phyloP scores from a whole-genome alignment of 2,329 filamentous ascomycete genomes.

The Colletotrichum costaricense region DNA sequence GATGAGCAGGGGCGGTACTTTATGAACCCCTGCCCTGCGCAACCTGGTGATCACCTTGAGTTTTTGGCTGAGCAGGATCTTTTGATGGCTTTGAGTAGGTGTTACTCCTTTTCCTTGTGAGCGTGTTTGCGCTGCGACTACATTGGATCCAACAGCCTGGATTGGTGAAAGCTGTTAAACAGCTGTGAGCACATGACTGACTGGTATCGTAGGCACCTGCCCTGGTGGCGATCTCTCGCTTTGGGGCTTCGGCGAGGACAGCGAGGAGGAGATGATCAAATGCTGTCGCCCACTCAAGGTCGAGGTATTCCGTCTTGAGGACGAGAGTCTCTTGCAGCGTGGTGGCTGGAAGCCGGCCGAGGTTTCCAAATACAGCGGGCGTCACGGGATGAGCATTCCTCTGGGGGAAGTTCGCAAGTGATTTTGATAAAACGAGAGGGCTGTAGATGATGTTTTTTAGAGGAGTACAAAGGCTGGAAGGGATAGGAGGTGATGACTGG shows the following conservation, averaged over 20 bases:
- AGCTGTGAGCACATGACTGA: not conserved
- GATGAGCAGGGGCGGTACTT: slow-evolving; percentile 80
- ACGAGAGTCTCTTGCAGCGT: slow-evolving; percentile 61
- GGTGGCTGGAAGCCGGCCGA: slow-evolving; percentile 72
- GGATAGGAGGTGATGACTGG: not conserved
- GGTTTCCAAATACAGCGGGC: slow-evolving; percentile 70
- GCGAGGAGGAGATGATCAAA: slow-evolving; percentile 74
- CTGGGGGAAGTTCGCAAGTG: slow-evolving; percentile 26
- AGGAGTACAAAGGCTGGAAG: not conserved
- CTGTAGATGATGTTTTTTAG: too few relatives aligned
- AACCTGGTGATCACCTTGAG: slow-evolving; percentile 71
- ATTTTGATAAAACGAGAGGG: not conserved
- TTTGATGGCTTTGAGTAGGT: slow-evolving; percentile 66
- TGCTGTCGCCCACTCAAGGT: slow-evolving; percentile 81
- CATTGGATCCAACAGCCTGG: not conserved
- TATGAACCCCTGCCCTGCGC: slow-evolving; percentile 73
- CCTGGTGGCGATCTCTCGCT: slow-evolving; percentile 83
- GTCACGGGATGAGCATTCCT: slow-evolving; percentile 69
- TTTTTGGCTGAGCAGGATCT: slow-evolving; percentile 86
- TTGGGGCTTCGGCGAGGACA: slow-evolving; percentile 82
- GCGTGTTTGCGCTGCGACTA: not conserved
- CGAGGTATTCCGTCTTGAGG: slow-evolving; percentile 74
- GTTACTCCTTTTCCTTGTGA: not conserved
- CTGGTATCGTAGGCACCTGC: slow-evolving; percentile 66
- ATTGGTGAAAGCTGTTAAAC: not conserved